A percentile compares a stretch with the other conserved stretches of the same genome.
phyloP scores from a whole-genome alignment of 768 basidiomycete species.

The Pholiota molesta region DNA sequence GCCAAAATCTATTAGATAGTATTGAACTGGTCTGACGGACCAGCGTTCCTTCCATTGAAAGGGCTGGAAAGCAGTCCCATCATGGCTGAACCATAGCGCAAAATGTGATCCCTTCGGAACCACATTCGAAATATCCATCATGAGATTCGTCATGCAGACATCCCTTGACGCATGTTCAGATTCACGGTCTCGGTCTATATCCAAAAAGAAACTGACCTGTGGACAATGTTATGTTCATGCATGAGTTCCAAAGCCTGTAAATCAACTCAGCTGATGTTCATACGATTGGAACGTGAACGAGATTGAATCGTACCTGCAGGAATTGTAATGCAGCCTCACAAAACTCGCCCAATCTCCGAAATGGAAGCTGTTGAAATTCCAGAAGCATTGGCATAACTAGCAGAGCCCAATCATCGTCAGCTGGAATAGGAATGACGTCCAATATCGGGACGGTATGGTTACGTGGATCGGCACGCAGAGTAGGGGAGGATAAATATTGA shows the following conservation, averaged over 20 bases:
- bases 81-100: background rate
- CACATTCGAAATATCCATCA: conserved; percentile 21
- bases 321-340: conserved; percentile 24
- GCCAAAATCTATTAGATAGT: background rate
- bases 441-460: conserved; percentile 28
- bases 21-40: background rate
- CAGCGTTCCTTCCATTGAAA: background rate
- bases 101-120: conserved; percentile 22
- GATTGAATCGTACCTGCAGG: conserved; percentile 16
- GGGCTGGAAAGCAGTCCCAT: background rate
- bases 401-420: conserved; percentile 11
- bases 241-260: background rate
- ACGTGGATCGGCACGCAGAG: conserved; percentile 14
- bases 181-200: background rate
- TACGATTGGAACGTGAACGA: background rate
- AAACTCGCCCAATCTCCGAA: conserved; percentile 24
- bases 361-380: conserved; percentile 13
- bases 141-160: conserved; percentile 21
- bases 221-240: background rate
- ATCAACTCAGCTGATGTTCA: background rate
- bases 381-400: conserved; percentile 28
- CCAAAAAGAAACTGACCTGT: background rate
- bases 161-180: conserved; percentile 17
- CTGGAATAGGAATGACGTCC: conserved; percentile 24
- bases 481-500: background rate